These are phyloP conservation scores for Amanita molliuscula DNA, from an alignment of 768 basidiomycete genomes.

Conservation along the genomic window DNA sequence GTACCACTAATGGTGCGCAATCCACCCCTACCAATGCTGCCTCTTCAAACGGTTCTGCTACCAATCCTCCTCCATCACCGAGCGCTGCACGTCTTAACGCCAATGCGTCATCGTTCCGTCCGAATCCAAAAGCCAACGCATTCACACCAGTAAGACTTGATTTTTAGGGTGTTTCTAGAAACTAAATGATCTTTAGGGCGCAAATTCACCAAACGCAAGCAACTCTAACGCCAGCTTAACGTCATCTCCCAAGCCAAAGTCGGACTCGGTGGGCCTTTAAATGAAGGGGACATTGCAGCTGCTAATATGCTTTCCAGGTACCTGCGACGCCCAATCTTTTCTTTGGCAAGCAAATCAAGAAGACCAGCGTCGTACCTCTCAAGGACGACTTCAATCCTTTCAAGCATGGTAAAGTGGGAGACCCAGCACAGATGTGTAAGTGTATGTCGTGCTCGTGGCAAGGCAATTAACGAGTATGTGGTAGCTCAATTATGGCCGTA, in stretches of 20 bases:
- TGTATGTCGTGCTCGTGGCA: slow-evolving; percentile 11
- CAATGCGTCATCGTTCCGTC: slow-evolving; percentile 86
- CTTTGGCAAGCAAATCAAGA: slow-evolving; percentile 81
- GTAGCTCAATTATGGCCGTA: slow-evolving; percentile 80
- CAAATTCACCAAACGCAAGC: slow-evolving; percentile 35
- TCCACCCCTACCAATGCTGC: slow-evolving; percentile 16
- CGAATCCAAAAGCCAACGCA: slow-evolving; percentile 69
- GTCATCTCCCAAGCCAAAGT: slow-evolving; percentile 55
- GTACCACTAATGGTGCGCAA: slow-evolving; percentile 13
- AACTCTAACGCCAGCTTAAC: slow-evolving; percentile 21
- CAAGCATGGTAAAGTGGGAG: slow-evolving; percentile 74
- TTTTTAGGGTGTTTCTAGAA: slow-evolving; percentile 14
- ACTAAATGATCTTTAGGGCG: slow-evolving; percentile 22
- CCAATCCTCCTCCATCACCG: slow-evolving; percentile 38
- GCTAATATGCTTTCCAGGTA: slow-evolving; percentile 18
- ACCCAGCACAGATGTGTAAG: slow-evolving; percentile 67
- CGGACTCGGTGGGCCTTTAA: slow-evolving; percentile 35
- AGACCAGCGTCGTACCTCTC: slow-evolving; percentile 65
- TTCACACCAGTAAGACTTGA: slow-evolving; percentile 53
- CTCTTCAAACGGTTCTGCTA: slow-evolving; percentile 8
- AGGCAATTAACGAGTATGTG: background rate
- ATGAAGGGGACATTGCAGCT: background rate
- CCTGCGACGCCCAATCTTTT: slow-evolving; percentile 68
- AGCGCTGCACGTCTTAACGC: slow-evolving; percentile 65
- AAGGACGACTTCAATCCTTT: slow-evolving; percentile 98